A percentile compares a stretch with the other conserved stretches of the same genome.
Evolutionary conservation across 768 basidiomycete genomes (phyloP).

Genomic region (Rhizopogon sp.): DNA sequence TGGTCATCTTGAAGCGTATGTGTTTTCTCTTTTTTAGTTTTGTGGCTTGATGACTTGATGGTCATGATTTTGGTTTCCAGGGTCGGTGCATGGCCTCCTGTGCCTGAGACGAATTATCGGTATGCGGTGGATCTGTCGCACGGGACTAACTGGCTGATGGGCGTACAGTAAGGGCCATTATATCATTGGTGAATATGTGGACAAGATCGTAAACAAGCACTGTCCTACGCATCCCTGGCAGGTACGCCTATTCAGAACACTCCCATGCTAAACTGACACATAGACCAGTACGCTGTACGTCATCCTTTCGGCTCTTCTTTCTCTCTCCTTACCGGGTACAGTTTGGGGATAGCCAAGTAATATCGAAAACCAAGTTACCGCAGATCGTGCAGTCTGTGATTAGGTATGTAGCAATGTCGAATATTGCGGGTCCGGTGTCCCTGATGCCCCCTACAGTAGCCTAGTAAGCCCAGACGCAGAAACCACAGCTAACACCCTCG

Average conservation of each 20-base stretch:
- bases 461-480: slow-evolving; percentile 76
- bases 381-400: slow-evolving; percentile 69
- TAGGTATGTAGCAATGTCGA: slow-evolving; percentile 38
- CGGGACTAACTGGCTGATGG: slow-evolving; percentile 4
- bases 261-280: slow-evolving; percentile 9
- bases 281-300: slow-evolving; percentile 59
- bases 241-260: slow-evolving; percentile 38
- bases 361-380: slow-evolving; percentile 62
- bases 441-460: slow-evolving; percentile 40
- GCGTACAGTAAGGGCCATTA: slow-evolving; percentile 59
- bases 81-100: slow-evolving; percentile 70
- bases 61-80: slow-evolving; percentile 29
- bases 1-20: slow-evolving; percentile 61
- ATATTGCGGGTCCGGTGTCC: neutral
- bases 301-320: slow-evolving; percentile 1
- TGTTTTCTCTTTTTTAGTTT: neutral
- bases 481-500: slow-evolving; percentile 60
- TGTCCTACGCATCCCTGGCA: slow-evolving; percentile 68
- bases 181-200: slow-evolving; percentile 64
- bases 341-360: slow-evolving; percentile 77
- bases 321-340: slow-evolving; percentile 19
- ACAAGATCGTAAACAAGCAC: slow-evolving; percentile 58
- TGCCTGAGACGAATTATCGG: slow-evolving; percentile 75
- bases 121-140: slow-evolving; percentile 24
- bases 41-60: neutral